A percentile compares a stretch with the other conserved stretches of the same genome.
phyloP scores from a whole-genome alignment of 495 filamentous ascomycete species.

The Trichoderma parareesei region DNA sequence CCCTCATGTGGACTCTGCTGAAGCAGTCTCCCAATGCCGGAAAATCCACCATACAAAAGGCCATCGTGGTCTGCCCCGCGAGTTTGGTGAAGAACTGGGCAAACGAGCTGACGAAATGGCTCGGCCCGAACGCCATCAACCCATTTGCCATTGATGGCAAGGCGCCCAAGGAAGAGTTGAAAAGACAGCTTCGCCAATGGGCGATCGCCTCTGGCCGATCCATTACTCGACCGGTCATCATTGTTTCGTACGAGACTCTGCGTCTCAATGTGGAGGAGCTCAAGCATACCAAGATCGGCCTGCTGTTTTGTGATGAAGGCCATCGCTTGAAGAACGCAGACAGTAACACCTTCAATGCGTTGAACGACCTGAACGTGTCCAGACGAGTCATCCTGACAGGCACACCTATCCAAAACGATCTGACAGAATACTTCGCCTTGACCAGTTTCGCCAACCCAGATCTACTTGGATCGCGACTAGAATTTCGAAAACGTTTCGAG shows the following conservation, averaged over 20 bases:
- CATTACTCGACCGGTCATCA: constrained; percentile 95
- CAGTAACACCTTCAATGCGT: constrained; percentile 82
- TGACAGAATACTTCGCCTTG: constrained; percentile 94
- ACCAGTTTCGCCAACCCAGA: constrained; percentile 96
- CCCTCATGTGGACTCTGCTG: constrained; percentile 86
- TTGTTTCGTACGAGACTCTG: constrained; percentile 96
- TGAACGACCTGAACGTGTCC: constrained; percentile 84
- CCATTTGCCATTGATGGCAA: constrained; percentile 98
- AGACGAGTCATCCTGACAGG: constrained; percentile 92
- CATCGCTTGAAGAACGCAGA: constrained; percentile 99
- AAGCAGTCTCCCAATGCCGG: constrained; percentile 94
- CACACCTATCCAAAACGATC: constrained; percentile 95
- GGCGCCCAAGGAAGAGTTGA: constrained; percentile 88
- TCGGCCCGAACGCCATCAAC: constrained; percentile 80
- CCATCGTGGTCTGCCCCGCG: constrained; percentile 96
- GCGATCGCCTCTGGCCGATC: constrained; percentile 79
- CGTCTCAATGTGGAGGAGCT: constrained; percentile 86
- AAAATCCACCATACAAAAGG: constrained; percentile 91
- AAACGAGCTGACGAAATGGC: constrained; percentile 91
- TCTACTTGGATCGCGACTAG: constrained; percentile 75
- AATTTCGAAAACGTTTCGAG: constrained; percentile 94
- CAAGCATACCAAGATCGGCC: constrained; percentile 75
- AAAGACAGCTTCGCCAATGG: constrained; percentile 87
- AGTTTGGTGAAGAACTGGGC: constrained; percentile 98
- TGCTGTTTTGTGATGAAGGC: constrained; percentile 96